A percentile compares a stretch with the other conserved stretches of the same genome.
These are phyloP conservation scores for Hemisphaericaspora xylanilytica DNA, from an alignment of 1,139 yeast species.

Conservation along the genomic window DNA sequence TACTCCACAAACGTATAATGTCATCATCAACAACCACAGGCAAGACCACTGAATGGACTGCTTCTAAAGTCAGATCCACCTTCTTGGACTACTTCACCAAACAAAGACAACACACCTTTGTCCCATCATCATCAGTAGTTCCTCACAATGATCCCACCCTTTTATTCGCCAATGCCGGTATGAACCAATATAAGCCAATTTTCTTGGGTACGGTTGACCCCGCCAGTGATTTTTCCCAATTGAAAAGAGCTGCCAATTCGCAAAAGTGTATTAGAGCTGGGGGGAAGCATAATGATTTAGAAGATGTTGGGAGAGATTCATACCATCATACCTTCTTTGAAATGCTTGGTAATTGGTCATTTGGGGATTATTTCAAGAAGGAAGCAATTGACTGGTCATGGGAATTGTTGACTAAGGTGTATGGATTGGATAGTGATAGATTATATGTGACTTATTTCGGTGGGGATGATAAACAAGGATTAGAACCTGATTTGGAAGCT, in stretches of 20 bases:
- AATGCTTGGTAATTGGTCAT: slow-evolving; percentile 99
- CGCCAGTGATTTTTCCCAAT: slow-evolving; percentile 73
- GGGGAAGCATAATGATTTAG: slow-evolving; percentile 97
- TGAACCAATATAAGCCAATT: slow-evolving; percentile 98
- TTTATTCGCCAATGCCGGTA: slow-evolving; percentile 95
- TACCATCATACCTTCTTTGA: slow-evolving; percentile 98
- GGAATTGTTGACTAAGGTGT: slow-evolving; percentile 84
- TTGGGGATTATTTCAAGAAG: slow-evolving; percentile 95
- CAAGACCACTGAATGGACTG: slow-evolving; percentile 55
- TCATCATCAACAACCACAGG: slow-evolving; percentile 10
- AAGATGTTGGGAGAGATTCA: slow-evolving; percentile 96
- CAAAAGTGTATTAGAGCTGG: slow-evolving; percentile 99
- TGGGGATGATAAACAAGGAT: slow-evolving; percentile 81
- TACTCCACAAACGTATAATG: slow-evolving; percentile 10
- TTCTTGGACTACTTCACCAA: slow-evolving; percentile 76
- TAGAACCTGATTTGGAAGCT: slow-evolving; percentile 93
- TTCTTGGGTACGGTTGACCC: slow-evolving; percentile 97
- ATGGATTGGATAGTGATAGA: slow-evolving; percentile 73
- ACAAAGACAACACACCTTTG: slow-evolving; percentile 66
- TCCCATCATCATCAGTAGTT: slow-evolving; percentile 90
- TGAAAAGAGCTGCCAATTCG: slow-evolving; percentile 90
- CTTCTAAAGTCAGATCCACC: slow-evolving; percentile 77
- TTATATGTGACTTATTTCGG: slow-evolving; percentile 94
- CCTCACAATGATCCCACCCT: slow-evolving; percentile 98
- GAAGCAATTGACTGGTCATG: slow-evolving; percentile 89